Evolutionary conservation across 176 grass and related monocot species (phyloP).

Genomic region (Aegilops bicornis): DNA sequence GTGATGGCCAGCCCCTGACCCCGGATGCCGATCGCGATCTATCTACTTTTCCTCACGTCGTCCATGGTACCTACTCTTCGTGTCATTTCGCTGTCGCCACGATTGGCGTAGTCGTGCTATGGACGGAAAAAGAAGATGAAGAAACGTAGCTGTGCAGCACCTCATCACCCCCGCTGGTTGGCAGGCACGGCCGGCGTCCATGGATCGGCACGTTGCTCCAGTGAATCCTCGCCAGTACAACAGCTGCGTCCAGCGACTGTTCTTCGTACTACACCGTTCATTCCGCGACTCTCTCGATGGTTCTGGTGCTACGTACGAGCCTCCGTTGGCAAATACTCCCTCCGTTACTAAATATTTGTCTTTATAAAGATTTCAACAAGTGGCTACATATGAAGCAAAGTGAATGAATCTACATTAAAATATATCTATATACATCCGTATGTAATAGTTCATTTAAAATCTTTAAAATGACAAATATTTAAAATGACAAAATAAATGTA

Average conservation of each 20-base stretch:
- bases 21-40: background rate
- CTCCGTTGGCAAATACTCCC: no score
- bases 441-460: no score
- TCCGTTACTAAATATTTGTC: no score
- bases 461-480: no score
- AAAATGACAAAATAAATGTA: no score
- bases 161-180: background rate
- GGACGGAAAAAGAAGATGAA: no score
- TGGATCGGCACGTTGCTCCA: background rate
- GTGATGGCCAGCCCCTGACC: background rate
- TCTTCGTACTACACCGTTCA: background rate
- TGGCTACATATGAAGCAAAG: no score
- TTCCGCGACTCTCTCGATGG: background rate
- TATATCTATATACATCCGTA: no score
- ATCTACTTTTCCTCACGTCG: background rate
- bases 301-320: background rate
- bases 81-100: background rate
- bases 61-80: background rate
- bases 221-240: background rate
- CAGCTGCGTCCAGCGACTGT: background rate
- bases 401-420: no score
- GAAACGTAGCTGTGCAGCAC: background rate
- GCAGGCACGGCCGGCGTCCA: background rate
- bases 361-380: no score
- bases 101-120: background rate